Percentiles rank a stretch among this genome's conserved stretches.
These are phyloP conservation scores for bread wheat (Triticum aestivum) DNA, from an alignment of 176 grass and related monocot species.

Conservation along the genomic window DNA sequence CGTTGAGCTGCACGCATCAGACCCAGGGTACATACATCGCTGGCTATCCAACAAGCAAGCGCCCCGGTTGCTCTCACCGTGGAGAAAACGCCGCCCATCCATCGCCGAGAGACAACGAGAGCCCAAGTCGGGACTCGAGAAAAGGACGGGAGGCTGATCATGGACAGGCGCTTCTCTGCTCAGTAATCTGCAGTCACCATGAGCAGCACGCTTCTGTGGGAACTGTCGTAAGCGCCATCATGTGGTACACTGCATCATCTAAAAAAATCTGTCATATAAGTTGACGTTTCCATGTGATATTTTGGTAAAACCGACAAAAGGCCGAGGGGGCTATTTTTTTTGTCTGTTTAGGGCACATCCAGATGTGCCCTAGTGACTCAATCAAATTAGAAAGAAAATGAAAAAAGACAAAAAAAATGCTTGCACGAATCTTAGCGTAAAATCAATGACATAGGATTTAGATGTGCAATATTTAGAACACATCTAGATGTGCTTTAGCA, in stretches of 20 bases:
- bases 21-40: neutral
- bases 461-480: too few relatives aligned
- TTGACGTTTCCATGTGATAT: neutral
- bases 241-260: neutral
- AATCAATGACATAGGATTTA: too few relatives aligned
- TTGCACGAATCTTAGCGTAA: too few relatives aligned
- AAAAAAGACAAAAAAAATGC: too few relatives aligned
- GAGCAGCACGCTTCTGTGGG: neutral
- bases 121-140: neutral
- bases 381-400: too few relatives aligned
- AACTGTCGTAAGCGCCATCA: neutral
- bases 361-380: too few relatives aligned
- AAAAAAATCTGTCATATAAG: neutral
- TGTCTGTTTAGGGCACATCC: too few relatives aligned
- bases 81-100: slow-evolving; percentile 15
- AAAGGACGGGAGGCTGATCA: neutral
- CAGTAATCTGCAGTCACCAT: neutral
- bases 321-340: too few relatives aligned
- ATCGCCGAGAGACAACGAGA: neutral
- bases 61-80: neutral
- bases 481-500: too few relatives aligned
- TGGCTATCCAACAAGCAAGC: neutral
- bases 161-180: neutral
- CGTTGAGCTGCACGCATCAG: neutral
- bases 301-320: neutral